Conservation (phyloP, 129 eudicot genomes). For the Arctium lappa region DNA sequence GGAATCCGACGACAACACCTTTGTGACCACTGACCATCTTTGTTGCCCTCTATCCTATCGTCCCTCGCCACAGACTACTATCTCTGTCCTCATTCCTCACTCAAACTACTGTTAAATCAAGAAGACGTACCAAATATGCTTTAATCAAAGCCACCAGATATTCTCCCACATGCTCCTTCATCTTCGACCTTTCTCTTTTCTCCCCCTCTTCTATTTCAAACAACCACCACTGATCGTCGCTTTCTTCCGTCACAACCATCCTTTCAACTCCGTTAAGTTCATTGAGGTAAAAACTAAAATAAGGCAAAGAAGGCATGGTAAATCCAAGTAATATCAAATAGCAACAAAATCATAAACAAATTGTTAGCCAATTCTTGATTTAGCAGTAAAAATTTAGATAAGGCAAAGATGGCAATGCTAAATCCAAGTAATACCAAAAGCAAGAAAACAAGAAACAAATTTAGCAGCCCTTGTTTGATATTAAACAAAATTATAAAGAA, state of each 20-base stretch:
- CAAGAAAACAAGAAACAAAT: not conserved
- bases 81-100: not conserved
- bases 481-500: not conserved
- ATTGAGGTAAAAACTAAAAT: not conserved
- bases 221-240: not conserved
- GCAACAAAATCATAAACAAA: too few relatives aligned
- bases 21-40: too few relatives aligned
- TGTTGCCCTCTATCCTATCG: not conserved
- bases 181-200: not conserved
- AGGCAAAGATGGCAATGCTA: not conserved
- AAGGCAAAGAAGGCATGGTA: not conserved
- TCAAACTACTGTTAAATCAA: not conserved
- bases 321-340: too few relatives aligned
- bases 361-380: too few relatives aligned
- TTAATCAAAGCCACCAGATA: not conserved
- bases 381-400: not conserved
- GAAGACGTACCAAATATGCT: not conserved
- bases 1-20: too few relatives aligned
- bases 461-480: not conserved
- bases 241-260: not conserved
- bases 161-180: not conserved
- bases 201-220: not conserved
- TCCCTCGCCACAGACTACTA: not conserved
- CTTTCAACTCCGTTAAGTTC: not conserved
- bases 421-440: not conserved